Percentiles rank a stretch among this genome's conserved stretches.
Evolutionary conservation across 2,329 filamentous ascomycete genomes (phyloP).

Genomic region (Aspergillus neoniger): DNA sequence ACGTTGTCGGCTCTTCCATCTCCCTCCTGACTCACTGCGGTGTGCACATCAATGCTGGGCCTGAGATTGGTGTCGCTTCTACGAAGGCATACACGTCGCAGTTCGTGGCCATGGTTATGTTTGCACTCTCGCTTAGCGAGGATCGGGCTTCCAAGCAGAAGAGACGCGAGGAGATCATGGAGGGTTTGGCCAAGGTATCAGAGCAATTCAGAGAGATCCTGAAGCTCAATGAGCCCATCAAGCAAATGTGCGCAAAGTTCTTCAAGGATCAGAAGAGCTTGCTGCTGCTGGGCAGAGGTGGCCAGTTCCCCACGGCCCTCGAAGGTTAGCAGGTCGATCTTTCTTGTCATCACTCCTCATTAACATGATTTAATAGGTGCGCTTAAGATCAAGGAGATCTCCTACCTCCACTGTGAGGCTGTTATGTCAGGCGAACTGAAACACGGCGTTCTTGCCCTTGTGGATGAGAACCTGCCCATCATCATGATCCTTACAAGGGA

Average conservation of each 20-base stretch:
- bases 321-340: constrained; percentile 61
- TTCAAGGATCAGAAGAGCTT: constrained; percentile 98
- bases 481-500: constrained; percentile 99
- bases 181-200: constrained; percentile 83
- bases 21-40: constrained; percentile 98
- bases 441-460: constrained; percentile 94
- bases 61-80: constrained; percentile 97
- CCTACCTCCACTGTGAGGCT: constrained; percentile 98
- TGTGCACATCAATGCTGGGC: constrained; percentile 99
- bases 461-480: constrained; percentile 97
- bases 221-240: constrained; percentile 89
- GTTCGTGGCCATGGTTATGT: constrained; percentile 99
- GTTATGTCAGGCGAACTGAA: constrained; percentile 99
- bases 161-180: constrained; percentile 93
- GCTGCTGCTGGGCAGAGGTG: constrained; percentile 87
- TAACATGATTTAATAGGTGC: constrained; percentile 57
- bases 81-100: constrained; percentile 99
- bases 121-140: constrained; percentile 92
- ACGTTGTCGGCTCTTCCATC: constrained; percentile 97
- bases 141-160: constrained; percentile 93
- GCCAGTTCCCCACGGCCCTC: constrained; percentile 91
- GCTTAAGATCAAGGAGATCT: constrained; percentile 99
- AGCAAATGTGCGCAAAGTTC: constrained; percentile 85
- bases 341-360: neutral
- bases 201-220: constrained; percentile 90